Base-by-base conservation (phyloP, 805 yeast genomes). In the Wickerhamiella siamensis region DNA sequence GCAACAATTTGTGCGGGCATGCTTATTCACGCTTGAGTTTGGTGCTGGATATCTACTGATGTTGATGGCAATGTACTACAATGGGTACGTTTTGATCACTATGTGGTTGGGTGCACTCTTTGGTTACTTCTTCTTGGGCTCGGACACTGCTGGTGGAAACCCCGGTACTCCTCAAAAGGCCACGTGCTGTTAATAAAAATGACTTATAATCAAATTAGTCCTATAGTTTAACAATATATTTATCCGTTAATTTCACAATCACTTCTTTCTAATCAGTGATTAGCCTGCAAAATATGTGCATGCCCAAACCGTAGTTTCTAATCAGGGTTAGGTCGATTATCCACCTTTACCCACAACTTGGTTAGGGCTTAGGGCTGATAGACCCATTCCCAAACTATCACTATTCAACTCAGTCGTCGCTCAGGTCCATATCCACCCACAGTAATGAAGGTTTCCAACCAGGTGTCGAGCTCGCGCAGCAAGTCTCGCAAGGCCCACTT, bases 401-500 rank as follows among this genome's bases (percentile, higher is more conserved):
- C 10, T 20, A 20, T 22, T 31, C 38, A 36, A 15, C n/a, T 26
- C 38, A 18, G 15, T 2, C n/a, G 32, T n/a, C 14, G 18, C 19
- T 24, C 29, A 24, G 29, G 29, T 24, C 29, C 29, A 24, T 39
- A 36, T 31, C n/a, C 34, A 21, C 34, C 24, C 26, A 26, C 41
- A 36, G 16, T 32, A 33, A 52, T 52, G 57, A 53, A 53, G 56
- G 55, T 51, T 51, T 47, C 50, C 44, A 51, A 47, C 44, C 56
- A 91, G 95, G 97, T 91, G 71, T 86, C 98, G 64, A 79, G 94
- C 69, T 87, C 95, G 67, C 91, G 98, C 78, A 82, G 94, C 71
- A 91, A 91, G 81, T 77, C 96, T 70, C 87, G 98, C 83, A 91
- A 91, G 83, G 97, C 97, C 71, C 83, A 91, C 81, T 91, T 91